phyloP scores from a whole-genome alignment of 164 flowering plant species.

The Buxus sempervirens region DNA sequence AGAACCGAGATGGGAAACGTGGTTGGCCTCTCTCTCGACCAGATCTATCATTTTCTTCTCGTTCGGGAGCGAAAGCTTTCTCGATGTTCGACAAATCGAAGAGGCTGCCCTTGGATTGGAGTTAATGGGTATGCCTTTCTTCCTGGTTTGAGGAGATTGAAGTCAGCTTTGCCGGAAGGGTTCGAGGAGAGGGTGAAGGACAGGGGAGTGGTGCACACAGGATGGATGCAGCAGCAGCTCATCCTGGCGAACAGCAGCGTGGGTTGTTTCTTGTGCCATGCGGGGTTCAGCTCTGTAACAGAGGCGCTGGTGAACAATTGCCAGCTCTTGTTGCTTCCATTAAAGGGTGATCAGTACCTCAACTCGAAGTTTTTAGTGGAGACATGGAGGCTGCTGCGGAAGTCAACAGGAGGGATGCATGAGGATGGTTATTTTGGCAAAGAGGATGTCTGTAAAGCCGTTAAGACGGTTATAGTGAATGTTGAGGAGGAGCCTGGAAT shows the following conservation, averaged over 20 bases:
- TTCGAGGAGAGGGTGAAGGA: constrained; percentile 19
- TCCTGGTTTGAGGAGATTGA: constrained; percentile 5
- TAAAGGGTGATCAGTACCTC: constrained; percentile 17
- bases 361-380: constrained; percentile 12
- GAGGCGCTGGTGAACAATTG: constrained; percentile 16
- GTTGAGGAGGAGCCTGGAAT: constrained; percentile 1
- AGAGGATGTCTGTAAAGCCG: constrained; percentile 9
- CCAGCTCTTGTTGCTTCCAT: constrained; percentile 13
- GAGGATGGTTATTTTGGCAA: constrained; percentile 11
- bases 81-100: constrained; percentile 21
- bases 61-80: constrained; percentile 32
- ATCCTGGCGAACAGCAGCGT: constrained; percentile 13
- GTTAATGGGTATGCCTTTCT: constrained; percentile 29
- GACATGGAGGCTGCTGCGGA: constrained; percentile 16
- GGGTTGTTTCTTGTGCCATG: constrained; percentile 17
- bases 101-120: constrained; percentile 36
- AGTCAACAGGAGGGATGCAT: constrained; percentile 12
- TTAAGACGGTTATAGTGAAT: constrained; percentile 7
- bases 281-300: constrained; percentile 5
- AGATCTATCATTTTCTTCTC: constrained; percentile 30
- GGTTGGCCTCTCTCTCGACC: constrained; percentile 25
- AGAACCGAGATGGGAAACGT: constrained; percentile 25
- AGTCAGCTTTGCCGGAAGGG: constrained; percentile 13
- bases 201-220: constrained; percentile 14
- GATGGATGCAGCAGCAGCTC: constrained; percentile 21